phyloP scores from a whole-genome alignment of 148 eudicot genomes.

The Heliamphora exappendiculata region DNA sequence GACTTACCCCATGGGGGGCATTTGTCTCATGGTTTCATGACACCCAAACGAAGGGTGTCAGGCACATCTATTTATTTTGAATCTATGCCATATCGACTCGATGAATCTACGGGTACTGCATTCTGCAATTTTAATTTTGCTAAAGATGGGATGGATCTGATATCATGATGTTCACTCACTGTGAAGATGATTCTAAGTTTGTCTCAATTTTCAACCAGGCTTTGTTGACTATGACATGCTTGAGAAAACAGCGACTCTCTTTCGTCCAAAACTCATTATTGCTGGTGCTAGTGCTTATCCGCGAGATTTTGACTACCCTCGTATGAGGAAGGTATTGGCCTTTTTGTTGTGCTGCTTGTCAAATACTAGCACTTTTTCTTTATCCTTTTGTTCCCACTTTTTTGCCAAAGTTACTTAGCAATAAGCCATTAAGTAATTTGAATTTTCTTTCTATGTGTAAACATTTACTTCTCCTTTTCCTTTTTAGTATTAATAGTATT shows the following conservation, averaged over 20 bases:
- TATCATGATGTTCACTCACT: background rate
- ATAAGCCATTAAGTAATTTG: too few relatives aligned
- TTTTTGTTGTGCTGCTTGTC: background rate
- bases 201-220: conserved; percentile 32
- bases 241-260: conserved; percentile 76
- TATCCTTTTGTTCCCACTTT: background rate
- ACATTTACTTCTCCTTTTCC: background rate
- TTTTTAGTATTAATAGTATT: conserved; percentile 11
- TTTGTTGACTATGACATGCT: conserved; percentile 89
- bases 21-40: conserved; percentile 91
- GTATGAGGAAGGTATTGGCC: conserved; percentile 73
- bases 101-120: conserved; percentile 67
- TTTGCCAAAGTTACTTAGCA: too few relatives aligned
- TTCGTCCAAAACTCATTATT: conserved; percentile 83
- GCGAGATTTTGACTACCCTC: conserved; percentile 84
- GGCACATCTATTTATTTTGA: conserved; percentile 91
- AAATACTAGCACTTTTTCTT: background rate
- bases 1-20: conserved; percentile 94
- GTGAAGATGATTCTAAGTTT: conserved; percentile 1
- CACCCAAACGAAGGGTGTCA: conserved; percentile 78
- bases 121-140: conserved; percentile 1
- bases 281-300: conserved; percentile 98
- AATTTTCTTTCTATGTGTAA: background rate
- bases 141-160: background rate
- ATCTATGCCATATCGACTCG: conserved; percentile 87